Percentiles rank a stretch among this genome's conserved stretches.
Conservation (phyloP, 202 grass and related monocot species). For the Hordeum pubiflorum region DNA sequence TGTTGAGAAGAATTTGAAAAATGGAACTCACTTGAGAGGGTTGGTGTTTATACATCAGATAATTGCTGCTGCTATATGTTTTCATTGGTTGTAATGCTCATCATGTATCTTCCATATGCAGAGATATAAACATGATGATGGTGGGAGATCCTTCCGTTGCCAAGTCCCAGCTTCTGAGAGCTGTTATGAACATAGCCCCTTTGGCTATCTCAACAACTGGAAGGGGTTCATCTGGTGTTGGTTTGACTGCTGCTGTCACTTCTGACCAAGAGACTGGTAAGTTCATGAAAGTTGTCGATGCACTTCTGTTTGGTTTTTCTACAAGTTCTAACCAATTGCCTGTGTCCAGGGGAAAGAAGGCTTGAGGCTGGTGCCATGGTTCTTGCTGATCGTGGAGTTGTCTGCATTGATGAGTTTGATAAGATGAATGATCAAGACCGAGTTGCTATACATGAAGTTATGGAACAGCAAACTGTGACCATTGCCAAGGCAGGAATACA, state of each 20-base stretch:
- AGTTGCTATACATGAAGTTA: constrained; percentile 98
- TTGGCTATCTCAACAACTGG: constrained; percentile 93
- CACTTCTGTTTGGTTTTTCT: not conserved
- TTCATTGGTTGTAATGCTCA: not conserved
- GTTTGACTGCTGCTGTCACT: constrained; percentile 90
- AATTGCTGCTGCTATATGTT: constrained; percentile 17
- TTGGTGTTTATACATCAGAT: constrained; percentile 25
- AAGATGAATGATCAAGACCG: constrained; percentile 99
- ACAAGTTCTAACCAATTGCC: not conserved
- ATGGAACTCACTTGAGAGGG: constrained; percentile 99
- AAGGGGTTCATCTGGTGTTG: constrained; percentile 95
- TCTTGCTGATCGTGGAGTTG: constrained; percentile 92
- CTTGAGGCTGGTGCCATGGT: constrained; percentile 99
- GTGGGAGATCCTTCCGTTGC: constrained; percentile 97
- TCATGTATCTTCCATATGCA: constrained; percentile 23
- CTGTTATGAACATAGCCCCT: constrained; percentile 89
- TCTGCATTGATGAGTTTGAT: constrained; percentile 98
- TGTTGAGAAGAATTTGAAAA: constrained; percentile 91
- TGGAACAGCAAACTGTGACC: constrained; percentile 97
- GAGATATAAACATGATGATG: constrained; percentile 99
- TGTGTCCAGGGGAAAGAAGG: constrained; percentile 79
- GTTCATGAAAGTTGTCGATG: not conserved
- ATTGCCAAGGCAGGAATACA: constrained; percentile 99
- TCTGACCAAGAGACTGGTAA: constrained; percentile 97
- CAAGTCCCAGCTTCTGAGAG: constrained; percentile 92